A percentile compares a stretch with the other conserved stretches of the same genome.
These are phyloP conservation scores for Trichocladium antarcticum DNA, from an alignment of 495 filamentous ascomycete species.

Conservation along the genomic window DNA sequence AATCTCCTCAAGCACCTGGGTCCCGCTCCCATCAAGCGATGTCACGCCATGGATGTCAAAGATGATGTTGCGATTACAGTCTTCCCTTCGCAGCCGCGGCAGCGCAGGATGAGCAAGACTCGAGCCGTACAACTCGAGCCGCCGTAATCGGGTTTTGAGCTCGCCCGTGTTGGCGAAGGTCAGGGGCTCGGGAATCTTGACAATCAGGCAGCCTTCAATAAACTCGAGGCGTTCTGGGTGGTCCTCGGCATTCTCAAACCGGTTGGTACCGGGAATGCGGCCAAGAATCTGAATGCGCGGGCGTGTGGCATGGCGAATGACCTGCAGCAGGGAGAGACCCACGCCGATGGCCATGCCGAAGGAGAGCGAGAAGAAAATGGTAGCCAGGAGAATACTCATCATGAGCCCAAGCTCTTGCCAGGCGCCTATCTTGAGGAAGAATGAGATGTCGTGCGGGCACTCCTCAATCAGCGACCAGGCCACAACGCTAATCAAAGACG, in stretches of 20 bases:
- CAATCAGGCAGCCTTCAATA: conserved; percentile 82
- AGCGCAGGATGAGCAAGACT: conserved; percentile 74
- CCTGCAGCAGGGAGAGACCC: conserved; percentile 73
- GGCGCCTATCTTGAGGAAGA: conserved; percentile 78
- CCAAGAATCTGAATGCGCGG: conserved; percentile 96
- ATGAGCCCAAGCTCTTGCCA: conserved; percentile 80
- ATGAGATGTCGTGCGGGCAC: conserved; percentile 77
- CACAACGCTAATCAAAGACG: conserved; percentile 89
- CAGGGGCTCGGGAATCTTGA: conserved; percentile 92
- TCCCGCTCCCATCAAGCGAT: conserved; percentile 80
- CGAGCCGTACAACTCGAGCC: conserved; percentile 82
- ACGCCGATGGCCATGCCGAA: conserved; percentile 84
- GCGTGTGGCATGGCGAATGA: conserved; percentile 79
- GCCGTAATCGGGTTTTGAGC: conserved; percentile 67
- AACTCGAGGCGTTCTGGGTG: conserved; percentile 70
- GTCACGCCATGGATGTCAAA: conserved; percentile 97
- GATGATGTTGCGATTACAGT: conserved; percentile 79
- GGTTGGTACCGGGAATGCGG: conserved; percentile 66
- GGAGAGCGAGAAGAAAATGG: conserved; percentile 83
- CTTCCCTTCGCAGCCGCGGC: conserved; percentile 57
- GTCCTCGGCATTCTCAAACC: conserved; percentile 83
- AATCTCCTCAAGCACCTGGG: conserved; percentile 85
- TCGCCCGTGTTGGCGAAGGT: conserved; percentile 97
- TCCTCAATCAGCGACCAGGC: conserved; percentile 93
- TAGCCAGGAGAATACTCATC: conserved; percentile 76